Conservation (phyloP, 2,329 filamentous ascomycete genomes). For the Alternaria gansuensis region DNA sequence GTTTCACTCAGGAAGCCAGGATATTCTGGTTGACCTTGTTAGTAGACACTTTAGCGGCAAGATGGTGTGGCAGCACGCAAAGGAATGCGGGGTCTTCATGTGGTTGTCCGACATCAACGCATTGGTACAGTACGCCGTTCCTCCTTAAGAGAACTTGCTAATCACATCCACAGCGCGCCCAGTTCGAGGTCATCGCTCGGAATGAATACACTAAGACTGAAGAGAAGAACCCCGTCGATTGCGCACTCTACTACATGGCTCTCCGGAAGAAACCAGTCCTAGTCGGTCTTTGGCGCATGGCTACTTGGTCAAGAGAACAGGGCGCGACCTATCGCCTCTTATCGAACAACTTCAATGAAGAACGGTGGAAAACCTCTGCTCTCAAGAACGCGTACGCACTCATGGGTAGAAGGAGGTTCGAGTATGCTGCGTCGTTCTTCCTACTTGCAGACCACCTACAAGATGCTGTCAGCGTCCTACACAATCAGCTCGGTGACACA, state of each 20-base stretch:
- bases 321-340: constrained; percentile 78
- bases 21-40: constrained; percentile 86
- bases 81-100: constrained; percentile 91
- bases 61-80: constrained; percentile 84
- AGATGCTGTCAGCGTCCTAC: constrained; percentile 85
- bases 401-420: constrained; percentile 88
- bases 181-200: constrained; percentile 89
- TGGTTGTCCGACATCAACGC: constrained; percentile 84
- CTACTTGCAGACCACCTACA: constrained; percentile 84
- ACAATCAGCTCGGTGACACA: constrained; percentile 86
- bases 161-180: constrained; percentile 63
- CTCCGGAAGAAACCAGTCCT: constrained; percentile 90
- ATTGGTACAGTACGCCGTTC: constrained; percentile 65
- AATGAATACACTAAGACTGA: constrained; percentile 93
- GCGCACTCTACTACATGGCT: constrained; percentile 89
- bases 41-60: constrained; percentile 79
- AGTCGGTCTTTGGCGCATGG: constrained; percentile 93
- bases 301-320: constrained; percentile 88
- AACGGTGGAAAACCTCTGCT: constrained; percentile 86
- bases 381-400: constrained; percentile 96
- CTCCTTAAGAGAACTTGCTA: background rate
- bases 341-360: constrained; percentile 88
- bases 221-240: constrained; percentile 88
- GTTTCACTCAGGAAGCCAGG: constrained; percentile 84
- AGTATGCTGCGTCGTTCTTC: constrained; percentile 96